Percentiles rank a stretch among this genome's conserved stretches.
phyloP scores from a whole-genome alignment of 495 filamentous ascomycete genomes.

The Aspergillus egyptiacus region DNA sequence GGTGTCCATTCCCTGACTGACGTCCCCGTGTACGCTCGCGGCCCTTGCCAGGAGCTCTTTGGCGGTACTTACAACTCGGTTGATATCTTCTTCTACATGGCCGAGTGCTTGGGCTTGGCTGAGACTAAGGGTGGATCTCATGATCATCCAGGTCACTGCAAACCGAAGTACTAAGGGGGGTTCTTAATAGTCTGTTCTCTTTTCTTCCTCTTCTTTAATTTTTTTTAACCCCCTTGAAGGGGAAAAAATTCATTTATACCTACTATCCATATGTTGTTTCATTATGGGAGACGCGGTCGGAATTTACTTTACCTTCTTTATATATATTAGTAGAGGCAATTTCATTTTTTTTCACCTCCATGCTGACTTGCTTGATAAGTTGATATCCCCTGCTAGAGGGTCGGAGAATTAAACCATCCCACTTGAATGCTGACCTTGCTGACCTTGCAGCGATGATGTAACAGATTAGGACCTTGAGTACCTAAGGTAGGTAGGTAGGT shows the following conservation, averaged over 20 bases:
- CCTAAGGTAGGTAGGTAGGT: not conserved
- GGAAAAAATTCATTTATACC: too few relatives aligned
- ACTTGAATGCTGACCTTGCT: too few relatives aligned
- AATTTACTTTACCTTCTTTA: constrained; percentile 6
- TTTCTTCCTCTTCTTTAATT: not conserved
- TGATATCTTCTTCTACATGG: constrained; percentile 69
- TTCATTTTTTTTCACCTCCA: not conserved
- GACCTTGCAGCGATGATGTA: not conserved
- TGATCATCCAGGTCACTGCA: not conserved
- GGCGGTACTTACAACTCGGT: constrained; percentile 61
- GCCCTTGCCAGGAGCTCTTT: constrained; percentile 67
- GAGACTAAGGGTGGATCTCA: constrained; percentile 14
- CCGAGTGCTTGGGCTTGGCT: constrained; percentile 58
- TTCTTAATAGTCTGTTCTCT: constrained; percentile 2
- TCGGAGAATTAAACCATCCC: too few relatives aligned
- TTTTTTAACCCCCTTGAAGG: too few relatives aligned
- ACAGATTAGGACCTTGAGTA: too few relatives aligned
- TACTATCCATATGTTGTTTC: not conserved
- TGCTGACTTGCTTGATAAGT: not conserved
- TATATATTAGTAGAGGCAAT: constrained; percentile 5
- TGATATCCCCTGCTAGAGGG: too few relatives aligned
- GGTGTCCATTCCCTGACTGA: constrained; percentile 72
- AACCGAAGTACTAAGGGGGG: not conserved
- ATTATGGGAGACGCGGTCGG: not conserved
- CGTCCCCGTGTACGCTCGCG: constrained; percentile 66